These are phyloP conservation scores for Porcisia hertigi DNA, from an alignment of 208 protist species.

Conservation along the genomic window DNA sequence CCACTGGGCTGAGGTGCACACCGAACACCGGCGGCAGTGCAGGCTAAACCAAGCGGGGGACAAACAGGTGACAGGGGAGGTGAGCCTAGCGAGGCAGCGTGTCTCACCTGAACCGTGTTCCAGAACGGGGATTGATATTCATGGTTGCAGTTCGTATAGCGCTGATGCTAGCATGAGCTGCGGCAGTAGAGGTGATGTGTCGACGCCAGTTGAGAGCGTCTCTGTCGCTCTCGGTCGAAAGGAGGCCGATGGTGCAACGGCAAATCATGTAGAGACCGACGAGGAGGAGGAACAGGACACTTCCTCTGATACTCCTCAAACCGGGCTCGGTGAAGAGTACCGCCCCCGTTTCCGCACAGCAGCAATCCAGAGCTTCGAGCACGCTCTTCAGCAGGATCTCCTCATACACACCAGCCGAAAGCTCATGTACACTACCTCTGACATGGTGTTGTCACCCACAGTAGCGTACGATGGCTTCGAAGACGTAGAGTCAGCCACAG, in stretches of 20 bases:
- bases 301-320: background rate
- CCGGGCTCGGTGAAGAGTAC: background rate
- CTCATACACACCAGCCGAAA: constrained; percentile 16
- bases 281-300: background rate
- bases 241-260: background rate
- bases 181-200: background rate
- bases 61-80: no score
- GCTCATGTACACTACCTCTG: constrained; percentile 8
- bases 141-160: background rate
- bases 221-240: background rate
- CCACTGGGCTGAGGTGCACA: background rate
- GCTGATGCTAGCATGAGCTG: background rate
- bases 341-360: background rate
- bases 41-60: background rate
- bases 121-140: background rate
- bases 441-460: background rate
- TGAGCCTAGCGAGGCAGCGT: background rate
- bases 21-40: background rate
- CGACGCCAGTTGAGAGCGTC: background rate
- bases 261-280: background rate
- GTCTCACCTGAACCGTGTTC: background rate
- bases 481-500: background rate
- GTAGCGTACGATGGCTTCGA: background rate
- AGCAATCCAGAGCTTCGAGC: background rate
- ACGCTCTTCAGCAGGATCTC: background rate